Evolutionary conservation across 768 basidiomycete genomes (phyloP).

Genomic region (Termitomyces sp.): DNA sequence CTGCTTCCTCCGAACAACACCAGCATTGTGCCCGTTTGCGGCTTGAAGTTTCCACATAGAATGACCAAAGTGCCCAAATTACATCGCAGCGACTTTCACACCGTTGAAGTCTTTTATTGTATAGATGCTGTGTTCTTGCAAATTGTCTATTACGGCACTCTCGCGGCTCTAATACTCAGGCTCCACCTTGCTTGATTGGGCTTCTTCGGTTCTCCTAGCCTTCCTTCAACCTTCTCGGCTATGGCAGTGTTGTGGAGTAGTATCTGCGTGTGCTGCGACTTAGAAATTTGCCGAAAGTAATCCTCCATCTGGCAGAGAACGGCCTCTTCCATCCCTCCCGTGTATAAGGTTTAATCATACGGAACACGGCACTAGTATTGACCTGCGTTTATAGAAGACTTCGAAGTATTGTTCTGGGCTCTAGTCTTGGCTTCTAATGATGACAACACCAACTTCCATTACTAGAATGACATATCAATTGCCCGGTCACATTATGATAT

Average conservation of each 20-base stretch:
- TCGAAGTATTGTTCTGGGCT: background rate
- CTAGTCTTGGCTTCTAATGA: background rate
- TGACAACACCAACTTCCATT: background rate
- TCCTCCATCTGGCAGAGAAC: background rate
- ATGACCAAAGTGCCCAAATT: background rate
- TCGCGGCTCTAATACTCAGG: background rate
- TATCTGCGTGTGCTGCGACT: background rate
- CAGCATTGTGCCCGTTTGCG: background rate
- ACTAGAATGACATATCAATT: background rate
- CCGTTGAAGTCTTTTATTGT: background rate
- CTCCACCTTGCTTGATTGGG: background rate
- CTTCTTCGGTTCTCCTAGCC: background rate
- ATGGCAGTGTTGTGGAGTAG: background rate
- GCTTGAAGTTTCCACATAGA: background rate
- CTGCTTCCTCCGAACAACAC: background rate
- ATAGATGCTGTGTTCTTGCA: background rate
- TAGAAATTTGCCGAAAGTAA: background rate
- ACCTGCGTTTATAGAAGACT: background rate
- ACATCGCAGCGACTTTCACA: background rate
- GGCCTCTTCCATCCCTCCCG: background rate
- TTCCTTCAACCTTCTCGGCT: background rate
- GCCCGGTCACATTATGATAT: background rate
- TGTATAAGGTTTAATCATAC: background rate
- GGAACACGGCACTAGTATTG: conserved; percentile 28
- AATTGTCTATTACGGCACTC: background rate